Conservation (phyloP, 2,329 filamentous ascomycete genomes). For the Pseudogymnoascus sp. region DNA sequence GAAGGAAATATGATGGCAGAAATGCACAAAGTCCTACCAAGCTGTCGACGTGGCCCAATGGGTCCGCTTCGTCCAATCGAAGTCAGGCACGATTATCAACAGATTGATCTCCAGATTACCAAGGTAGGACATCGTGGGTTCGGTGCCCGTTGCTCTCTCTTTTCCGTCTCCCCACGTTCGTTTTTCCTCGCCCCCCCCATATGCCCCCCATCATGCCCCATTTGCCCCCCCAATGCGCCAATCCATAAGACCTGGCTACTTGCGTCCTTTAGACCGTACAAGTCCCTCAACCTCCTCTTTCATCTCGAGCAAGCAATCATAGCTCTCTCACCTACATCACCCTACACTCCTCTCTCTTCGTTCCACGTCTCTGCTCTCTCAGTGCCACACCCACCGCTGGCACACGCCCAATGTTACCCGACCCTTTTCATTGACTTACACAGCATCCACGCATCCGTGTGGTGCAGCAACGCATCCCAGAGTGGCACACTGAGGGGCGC, state of each 20-base stretch:
- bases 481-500: neutral
- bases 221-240: neutral
- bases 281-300: neutral
- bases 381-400: neutral
- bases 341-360: neutral
- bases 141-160: neutral
- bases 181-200: neutral
- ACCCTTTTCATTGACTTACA: conserved; percentile 1
- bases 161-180: neutral
- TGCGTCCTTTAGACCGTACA: neutral
- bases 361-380: neutral
- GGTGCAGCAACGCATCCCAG: neutral
- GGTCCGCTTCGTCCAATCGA: neutral
- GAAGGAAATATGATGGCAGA: neutral
- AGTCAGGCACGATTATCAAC: conserved; percentile 4
- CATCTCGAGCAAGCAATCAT: conserved; percentile 1
- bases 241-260: conserved; percentile 6
- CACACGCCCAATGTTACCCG: conserved; percentile 7
- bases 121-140: neutral
- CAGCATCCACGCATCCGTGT: conserved; percentile 3
- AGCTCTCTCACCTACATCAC: neutral
- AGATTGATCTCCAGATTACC: neutral
- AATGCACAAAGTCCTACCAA: neutral
- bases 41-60: conserved; percentile 1
- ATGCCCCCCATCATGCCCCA: neutral